Base-by-base conservation (phyloP, 1,284 basidiomycete genomes). In the Malassezia brasiliensis region DNA sequence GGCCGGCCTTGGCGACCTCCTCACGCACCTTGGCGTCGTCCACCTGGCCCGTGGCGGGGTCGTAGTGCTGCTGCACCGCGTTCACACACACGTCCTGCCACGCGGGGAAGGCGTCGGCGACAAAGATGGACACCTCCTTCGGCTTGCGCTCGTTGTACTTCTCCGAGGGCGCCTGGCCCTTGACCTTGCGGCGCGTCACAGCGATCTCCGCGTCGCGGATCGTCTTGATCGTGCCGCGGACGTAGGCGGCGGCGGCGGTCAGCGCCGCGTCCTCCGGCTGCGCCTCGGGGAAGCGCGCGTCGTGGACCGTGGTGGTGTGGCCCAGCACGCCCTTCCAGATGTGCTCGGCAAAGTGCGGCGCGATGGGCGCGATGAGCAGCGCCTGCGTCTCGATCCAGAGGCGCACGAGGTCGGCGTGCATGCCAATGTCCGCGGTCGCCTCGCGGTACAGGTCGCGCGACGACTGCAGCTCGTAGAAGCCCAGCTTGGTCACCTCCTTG, bases 371-470 rank as follows among this genome's bases (percentile, higher is more conserved):
- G 67, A 88, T 81, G 62, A 96, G 80, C 52, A 96, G 80, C 9
- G 87, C 82, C 45, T 88, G 85, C 64, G 80, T 78, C 45, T 84
- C 82, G 73, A 98, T 85, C 87, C 88, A 98, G 77, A 84, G 81
- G 62, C 82, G 77, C 49, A 82, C 77, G 50, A 83, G 78, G 60
- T 91, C 72, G 50, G 76, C 79, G 76, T 98, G 93, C 90, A 96
- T 94, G 31, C 90, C 88, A 52, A 86, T 65, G 46, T 77, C 81
- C 50, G 88, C 84, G 12, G 83, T 81, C 50, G 94, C 88, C 73
- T 93, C 87, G 56, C 91, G 87, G 77, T 99, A 99, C 85, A 90
- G 90, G 76, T 98, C 93, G 48, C 94, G 85, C 2, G 85, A 81
- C 40, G 83, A 85, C 76, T 96, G 90, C 64, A 94, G 82, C 74